A percentile compares a stretch with the other conserved stretches of the same genome.
phyloP scores from a whole-genome alignment of 2,329 filamentous ascomycete genomes.

The Alternaria burnsii region DNA sequence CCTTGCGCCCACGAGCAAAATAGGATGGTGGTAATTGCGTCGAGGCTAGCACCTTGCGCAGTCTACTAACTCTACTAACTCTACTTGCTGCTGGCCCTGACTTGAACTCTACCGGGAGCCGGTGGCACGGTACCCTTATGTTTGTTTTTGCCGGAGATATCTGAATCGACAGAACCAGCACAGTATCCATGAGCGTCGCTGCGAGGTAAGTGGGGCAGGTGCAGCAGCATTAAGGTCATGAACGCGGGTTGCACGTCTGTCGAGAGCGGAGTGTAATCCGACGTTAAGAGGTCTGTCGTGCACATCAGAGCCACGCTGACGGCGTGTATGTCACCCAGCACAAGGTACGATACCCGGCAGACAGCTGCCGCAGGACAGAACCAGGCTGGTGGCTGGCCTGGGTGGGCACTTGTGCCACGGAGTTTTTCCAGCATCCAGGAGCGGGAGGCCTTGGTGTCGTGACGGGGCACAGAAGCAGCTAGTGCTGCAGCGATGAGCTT shows the following conservation, averaged over 20 bases:
- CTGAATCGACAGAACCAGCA: conserved; percentile 29
- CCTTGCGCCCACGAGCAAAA: conserved; percentile 18
- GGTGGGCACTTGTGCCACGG: conserved; percentile 33
- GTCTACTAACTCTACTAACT: neutral
- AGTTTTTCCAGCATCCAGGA: conserved; percentile 39
- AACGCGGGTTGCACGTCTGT: conserved; percentile 14
- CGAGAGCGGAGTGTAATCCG: conserved; percentile 37
- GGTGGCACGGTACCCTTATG: conserved; percentile 41
- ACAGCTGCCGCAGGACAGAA: conserved; percentile 46
- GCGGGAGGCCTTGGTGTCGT: conserved; percentile 30
- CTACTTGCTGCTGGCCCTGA: neutral
- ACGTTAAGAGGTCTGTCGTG: conserved; percentile 35
- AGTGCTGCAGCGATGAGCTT: conserved; percentile 38
- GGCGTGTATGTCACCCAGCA: conserved; percentile 36
- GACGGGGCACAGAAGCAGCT: conserved; percentile 30
- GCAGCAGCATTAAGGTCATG: conserved; percentile 26
- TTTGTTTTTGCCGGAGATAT: conserved; percentile 31
- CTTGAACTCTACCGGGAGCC: conserved; percentile 29
- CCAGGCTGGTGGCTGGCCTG: conserved; percentile 44
- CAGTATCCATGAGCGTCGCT: conserved; percentile 1
- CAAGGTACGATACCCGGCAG: conserved; percentile 39
- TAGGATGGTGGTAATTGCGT: conserved; percentile 17
- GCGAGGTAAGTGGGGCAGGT: conserved; percentile 23
- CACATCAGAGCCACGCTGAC: conserved; percentile 36
- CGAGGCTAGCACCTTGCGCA: conserved; percentile 22